Evolutionary conservation across 169 alveolate species (phyloP), one percentile per base, ranked within the genome.

Genomic region (Cyclospora cayetanensis): DNA sequence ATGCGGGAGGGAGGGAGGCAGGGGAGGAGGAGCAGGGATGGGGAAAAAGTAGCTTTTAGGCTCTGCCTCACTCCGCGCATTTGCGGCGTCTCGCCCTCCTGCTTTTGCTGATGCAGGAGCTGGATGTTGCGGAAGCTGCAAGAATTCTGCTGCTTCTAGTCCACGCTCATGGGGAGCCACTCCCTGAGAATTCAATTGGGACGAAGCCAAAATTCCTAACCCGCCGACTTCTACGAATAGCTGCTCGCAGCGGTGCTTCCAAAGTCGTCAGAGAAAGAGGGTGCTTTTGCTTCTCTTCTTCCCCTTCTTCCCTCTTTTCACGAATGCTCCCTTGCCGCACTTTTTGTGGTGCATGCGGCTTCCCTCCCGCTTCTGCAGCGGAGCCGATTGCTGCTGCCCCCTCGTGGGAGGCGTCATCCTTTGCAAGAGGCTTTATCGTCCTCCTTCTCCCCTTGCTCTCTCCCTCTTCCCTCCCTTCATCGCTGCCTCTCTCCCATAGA

Each of bases 101-200:
- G 60, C 60, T 46, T 7, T 15, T 46, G 60, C 15, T 15, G 7
- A 7, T 15, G 15, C 25, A 70, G 83, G 83, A 70, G 20, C 27
- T 70, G 25, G 53, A 70, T 35, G 83, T 53, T 12, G 83, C 83
- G 37, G 83, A 29, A 37, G 53, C 83, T 25, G 83, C 83, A 31
- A 31, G 83, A 9, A 53, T 70, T 18, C 15, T 65, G 77, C 43
- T 65, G 77, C 83, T 70, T 50, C 83, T 70, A 53, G 35, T 60
- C 35, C 72, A 20, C 11, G 72, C 31, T 0, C 72, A 60, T n/a
- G 72, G 22, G 7, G 55, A 29, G 20, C 55, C 50, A 37, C 55
- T 27, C 22, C 35, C 83, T 35, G 83, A 22, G 1, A 53, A 20
- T 27, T n/a, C n/a, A n/a, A n/a, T n/a, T n/a, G 46, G 83, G 55